A percentile compares a stretch with the other conserved stretches of the same genome.
These are phyloP conservation scores for Eucalyptus pauciflora DNA, from an alignment of 345 rosid species.

Conservation along the genomic window DNA sequence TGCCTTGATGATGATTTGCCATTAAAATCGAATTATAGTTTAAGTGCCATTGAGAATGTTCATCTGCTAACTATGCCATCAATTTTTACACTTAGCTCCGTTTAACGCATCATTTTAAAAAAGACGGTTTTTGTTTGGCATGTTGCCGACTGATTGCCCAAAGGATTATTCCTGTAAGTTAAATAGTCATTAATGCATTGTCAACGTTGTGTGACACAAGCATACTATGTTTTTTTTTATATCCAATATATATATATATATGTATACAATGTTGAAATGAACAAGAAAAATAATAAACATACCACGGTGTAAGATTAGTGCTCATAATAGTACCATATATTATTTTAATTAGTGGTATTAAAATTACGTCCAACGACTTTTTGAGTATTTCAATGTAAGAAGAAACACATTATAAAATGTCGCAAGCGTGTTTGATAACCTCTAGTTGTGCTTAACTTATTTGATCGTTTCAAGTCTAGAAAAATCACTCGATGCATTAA, in stretches of 20 bases:
- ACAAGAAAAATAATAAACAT: not conserved
- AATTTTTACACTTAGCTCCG: not conserved
- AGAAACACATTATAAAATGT: not conserved
- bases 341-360: not conserved
- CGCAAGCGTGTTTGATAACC: not conserved
- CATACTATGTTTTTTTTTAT: not conserved
- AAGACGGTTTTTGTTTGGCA: not conserved
- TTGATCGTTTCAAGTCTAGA: too few species aligned
- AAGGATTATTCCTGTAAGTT: not conserved
- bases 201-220: not conserved
- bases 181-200: not conserved
- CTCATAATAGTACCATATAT: not conserved
- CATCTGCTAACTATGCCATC: not conserved
- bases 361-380: not conserved
- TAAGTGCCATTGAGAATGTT: not conserved
- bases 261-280: not conserved
- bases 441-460: not conserved
- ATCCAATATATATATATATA: too few species aligned
- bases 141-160: not conserved
- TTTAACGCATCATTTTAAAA: not conserved
- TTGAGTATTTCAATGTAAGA: not conserved
- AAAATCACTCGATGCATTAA: not conserved
- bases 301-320: not conserved
- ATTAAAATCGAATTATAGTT: not conserved
- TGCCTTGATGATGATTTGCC: not conserved